Evolutionary conservation across 805 yeast species (phyloP), one percentile per base, ranked within the genome.

Genomic region (Dipodascus albidus): DNA sequence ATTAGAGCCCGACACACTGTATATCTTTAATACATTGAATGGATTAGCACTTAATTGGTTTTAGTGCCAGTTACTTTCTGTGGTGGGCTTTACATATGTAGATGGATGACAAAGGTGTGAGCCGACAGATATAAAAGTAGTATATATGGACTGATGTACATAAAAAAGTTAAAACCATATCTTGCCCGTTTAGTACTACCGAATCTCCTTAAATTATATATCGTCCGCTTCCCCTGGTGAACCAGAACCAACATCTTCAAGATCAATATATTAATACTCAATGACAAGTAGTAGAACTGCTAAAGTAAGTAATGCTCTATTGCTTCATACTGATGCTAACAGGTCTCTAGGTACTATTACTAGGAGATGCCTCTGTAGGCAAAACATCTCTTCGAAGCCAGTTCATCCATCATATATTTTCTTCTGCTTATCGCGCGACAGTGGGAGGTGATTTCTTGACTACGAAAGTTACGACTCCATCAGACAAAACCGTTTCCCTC

Each of bases 321-420:
- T 6, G 33, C 33, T 27, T 11, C 11, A 11, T 11, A 27, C 33
- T 27, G 11, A 27, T 6, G 33, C 33, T 27, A 11, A 27, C 33
- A 27, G 33, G 6, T 27, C 33, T 27, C 6, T 14, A 79, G 63
- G 79, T 79, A 53, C 75, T 79, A n/a, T 62, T 79, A 38, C 60
- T 79, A 14, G 83, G 83, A 1, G 82, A 79, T 63, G 77, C 75
- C 65, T 78, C 79, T 2, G 83, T 79, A 15, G 83, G 83, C 2
- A 79, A 79, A 58, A 79, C 83, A 14, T 77, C 82, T 51, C 64
- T 79, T 2, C 66, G 83, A 51, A 69, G 79, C 2, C 83, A 78
- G 60, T 77, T 74, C 60, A 73, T 79, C 3, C 80, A 79, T 57
- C 81, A 75, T 53, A 70, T 75, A 44, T 79, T 79, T 61, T 72